Evolutionary conservation across 75 land plant genomes (phyloP).

Genomic region (Sequoia sempervirens): DNA sequence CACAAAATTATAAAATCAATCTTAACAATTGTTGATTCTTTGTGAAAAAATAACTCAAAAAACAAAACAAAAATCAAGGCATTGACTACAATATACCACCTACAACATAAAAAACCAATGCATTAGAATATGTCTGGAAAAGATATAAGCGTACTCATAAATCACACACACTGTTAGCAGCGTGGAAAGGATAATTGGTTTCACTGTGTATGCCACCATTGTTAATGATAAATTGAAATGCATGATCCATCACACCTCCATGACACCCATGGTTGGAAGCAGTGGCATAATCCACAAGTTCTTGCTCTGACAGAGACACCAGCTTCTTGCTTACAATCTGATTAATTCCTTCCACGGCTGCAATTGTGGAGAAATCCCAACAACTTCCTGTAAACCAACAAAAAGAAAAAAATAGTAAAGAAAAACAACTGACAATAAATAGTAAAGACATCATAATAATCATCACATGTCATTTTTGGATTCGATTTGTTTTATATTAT

Average conservation of each 20-base stretch:
- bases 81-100: too few species aligned
- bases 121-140: too few species aligned
- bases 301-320: conserved; percentile 67
- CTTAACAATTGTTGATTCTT: too few species aligned
- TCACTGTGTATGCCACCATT: conserved; percentile 71
- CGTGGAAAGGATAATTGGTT: conserved; percentile 64
- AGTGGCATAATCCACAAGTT: conserved; percentile 72
- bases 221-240: conserved; percentile 51
- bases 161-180: conserved; percentile 47
- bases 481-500: too few species aligned
- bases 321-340: conserved; percentile 48
- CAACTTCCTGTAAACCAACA: conserved; percentile 50
- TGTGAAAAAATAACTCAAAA: too few species aligned
- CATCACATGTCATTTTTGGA: too few species aligned
- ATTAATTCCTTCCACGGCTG: conserved; percentile 69
- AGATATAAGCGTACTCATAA: conserved; percentile 18
- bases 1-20: too few species aligned
- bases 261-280: conserved; percentile 54
- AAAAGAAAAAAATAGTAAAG: too few species aligned
- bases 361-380: conserved; percentile 74
- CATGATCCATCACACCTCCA: conserved; percentile 71
- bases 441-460: too few species aligned
- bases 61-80: too few species aligned
- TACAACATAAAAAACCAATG: neutral
- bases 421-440: too few species aligned